Evolutionary conservation across 179 eudicot species (phyloP).

Genomic region (Monotropa hypopitys): DNA sequence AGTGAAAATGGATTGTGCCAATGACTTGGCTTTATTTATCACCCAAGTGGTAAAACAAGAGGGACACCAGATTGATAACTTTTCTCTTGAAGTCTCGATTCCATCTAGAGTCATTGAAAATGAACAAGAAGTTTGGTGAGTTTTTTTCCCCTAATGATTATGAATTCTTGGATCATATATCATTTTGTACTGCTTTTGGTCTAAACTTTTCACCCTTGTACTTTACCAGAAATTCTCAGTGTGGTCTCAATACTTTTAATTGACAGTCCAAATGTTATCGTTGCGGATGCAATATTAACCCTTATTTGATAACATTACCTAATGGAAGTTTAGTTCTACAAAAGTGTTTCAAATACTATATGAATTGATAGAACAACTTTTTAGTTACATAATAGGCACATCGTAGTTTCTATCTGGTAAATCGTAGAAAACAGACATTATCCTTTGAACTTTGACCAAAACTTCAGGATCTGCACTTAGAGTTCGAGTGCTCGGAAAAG

Average conservation of each 20-base stretch:
- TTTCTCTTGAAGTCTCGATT: constrained; percentile 72
- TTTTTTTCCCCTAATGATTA: background rate
- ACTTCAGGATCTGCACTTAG: background rate
- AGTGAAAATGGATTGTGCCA: constrained; percentile 33
- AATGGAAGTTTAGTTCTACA: background rate
- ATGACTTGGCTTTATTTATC: constrained; percentile 46
- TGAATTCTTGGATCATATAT: background rate
- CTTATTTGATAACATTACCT: background rate
- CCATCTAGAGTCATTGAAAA: constrained; percentile 48
- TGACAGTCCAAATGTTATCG: background rate
- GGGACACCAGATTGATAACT: constrained; percentile 40
- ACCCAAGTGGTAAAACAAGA: constrained; percentile 41
- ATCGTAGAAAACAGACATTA: background rate
- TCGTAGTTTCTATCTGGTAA: background rate
- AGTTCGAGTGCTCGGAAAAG: background rate
- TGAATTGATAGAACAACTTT: background rate
- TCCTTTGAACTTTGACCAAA: background rate
- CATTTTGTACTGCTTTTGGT: background rate
- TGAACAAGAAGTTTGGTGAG: constrained; percentile 61
- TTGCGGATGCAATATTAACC: background rate
- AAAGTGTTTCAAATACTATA: background rate
- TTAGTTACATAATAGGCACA: background rate
- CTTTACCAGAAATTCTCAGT: background rate
- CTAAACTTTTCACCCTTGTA: background rate
- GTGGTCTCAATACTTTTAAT: background rate